Base-by-base conservation (phyloP, 208 protist species). In the Trypanosoma vivax region DNA sequence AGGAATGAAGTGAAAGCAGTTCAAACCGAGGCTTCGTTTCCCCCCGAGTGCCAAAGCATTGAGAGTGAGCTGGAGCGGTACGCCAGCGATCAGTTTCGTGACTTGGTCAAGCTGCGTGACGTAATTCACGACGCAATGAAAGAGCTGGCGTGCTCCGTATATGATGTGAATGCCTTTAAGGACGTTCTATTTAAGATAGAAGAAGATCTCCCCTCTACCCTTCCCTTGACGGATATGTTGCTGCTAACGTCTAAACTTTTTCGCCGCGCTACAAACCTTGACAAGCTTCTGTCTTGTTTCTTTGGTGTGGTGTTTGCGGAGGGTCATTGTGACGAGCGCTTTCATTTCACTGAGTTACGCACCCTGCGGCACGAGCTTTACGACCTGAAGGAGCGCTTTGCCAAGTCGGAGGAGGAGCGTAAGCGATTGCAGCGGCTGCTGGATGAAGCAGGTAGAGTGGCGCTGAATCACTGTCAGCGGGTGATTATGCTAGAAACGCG, bases 181-280 rank as follows among this genome's bases (percentile, higher is more conserved):
- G 88, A 96, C 58, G 73, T 96, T 21, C 54, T 94, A 25, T 89
- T 90, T 40, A 76, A 86, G 38, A 54, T 92, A 5, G 80, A 90
- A 39, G 71, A 79, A 14, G 63, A 82, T 53, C 54, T 96, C 10
- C 79, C 84, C 0, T 74, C 79, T 0, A 69, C 57, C 10, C 47
- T 90, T 23, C 88, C 88, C 0, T 75, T 94, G 0, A 92, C 80
- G 1, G 90, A 96, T 33, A 70, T 94, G 37, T 68, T 94, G 4
- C 56, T 96, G 11, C 66, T 96, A 11, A 80, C 84, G 1, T 96
- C 90, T 2, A 91, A 92, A 25, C 60, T 96, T 3, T 94, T 91
- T 54, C 82, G 90, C 5, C 68, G 70, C 5, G 84, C 83, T 7
- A 69, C 77, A 9, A 80, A 92, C 63, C 73, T 96, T 0, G 75